Conservation (phyloP, 192 early-diverging fungal genomes). For the Podila epicladia region DNA sequence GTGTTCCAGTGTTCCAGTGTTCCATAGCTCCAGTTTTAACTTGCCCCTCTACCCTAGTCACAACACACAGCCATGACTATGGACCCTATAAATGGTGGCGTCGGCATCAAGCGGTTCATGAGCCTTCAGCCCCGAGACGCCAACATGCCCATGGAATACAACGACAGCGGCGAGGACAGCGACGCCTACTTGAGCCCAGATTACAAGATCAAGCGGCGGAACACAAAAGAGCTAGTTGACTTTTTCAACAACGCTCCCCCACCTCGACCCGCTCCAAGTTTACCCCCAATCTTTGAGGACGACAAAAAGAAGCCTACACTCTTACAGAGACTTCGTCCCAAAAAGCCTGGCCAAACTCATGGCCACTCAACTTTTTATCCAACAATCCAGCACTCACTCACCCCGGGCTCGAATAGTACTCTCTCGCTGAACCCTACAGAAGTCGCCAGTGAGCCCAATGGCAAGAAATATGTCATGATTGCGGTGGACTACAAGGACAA, state of each 20-base stretch:
- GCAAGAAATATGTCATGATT: conserved; percentile 50
- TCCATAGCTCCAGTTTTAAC: no score
- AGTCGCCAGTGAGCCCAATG: conserved; percentile 29
- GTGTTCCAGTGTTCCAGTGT: no score
- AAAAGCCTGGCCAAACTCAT: conserved; percentile 9
- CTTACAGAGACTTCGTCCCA: conserved; percentile 22
- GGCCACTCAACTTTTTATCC: neutral
- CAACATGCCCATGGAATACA: conserved; percentile 16
- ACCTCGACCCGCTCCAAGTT: conserved; percentile 7
- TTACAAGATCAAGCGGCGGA: conserved; percentile 21
- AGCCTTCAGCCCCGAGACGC: conserved; percentile 40
- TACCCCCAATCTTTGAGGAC: conserved; percentile 13
- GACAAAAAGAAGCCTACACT: conserved; percentile 43
- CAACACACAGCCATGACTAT: neutral
- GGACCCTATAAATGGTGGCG: neutral
- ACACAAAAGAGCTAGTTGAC: conserved; percentile 30
- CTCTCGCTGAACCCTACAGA: neutral
- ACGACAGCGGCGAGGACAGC: conserved; percentile 32
- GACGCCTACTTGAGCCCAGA: conserved; percentile 20
- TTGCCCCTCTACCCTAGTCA: no score
- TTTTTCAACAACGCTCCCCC: conserved; percentile 38
- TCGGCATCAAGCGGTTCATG: neutral
- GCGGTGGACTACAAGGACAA: conserved; percentile 40
- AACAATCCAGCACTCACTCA: neutral
- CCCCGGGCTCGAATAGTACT: neutral